Evolutionary conservation across 2,329 filamentous ascomycete species (phyloP).

Genomic region (Shiraia sp.): DNA sequence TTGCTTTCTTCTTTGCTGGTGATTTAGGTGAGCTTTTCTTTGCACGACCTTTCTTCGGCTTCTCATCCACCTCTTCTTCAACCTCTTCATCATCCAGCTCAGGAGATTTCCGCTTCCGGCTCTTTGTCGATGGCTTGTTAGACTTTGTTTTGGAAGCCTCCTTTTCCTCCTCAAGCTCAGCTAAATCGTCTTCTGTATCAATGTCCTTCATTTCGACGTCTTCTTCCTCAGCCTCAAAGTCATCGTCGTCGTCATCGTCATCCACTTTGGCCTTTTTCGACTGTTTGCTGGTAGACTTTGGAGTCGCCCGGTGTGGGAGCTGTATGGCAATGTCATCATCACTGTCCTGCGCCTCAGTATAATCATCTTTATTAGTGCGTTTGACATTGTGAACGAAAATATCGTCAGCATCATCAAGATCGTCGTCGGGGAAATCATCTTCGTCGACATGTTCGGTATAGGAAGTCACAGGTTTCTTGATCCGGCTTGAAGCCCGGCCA

Average conservation of each 20-base stretch:
- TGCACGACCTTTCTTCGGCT: constrained; percentile 60
- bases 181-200: constrained; percentile 51
- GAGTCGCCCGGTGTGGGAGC: constrained; percentile 44
- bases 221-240: constrained; percentile 47
- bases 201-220: constrained; percentile 60
- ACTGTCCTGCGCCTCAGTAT: constrained; percentile 60
- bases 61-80: constrained; percentile 56
- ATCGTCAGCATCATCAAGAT: constrained; percentile 69
- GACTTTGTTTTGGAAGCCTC: constrained; percentile 45
- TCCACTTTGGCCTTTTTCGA: constrained; percentile 50
- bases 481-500: constrained; percentile 42
- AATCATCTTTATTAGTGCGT: constrained; percentile 66
- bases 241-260: constrained; percentile 48
- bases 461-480: constrained; percentile 49
- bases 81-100: constrained; percentile 57
- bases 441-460: constrained; percentile 64
- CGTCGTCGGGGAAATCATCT: constrained; percentile 52
- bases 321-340: constrained; percentile 34
- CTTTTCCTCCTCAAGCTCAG: constrained; percentile 50
- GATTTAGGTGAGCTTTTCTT: constrained; percentile 53
- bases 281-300: constrained; percentile 47
- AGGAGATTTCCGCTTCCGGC: constrained; percentile 62
- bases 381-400: constrained; percentile 78
- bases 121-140: constrained; percentile 37
- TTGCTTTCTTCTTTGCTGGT: constrained; percentile 60